Percentiles rank a stretch among this genome's conserved stretches.
phyloP scores from a whole-genome alignment of 2,329 filamentous ascomycete species.

The Colletotrichum sp. region DNA sequence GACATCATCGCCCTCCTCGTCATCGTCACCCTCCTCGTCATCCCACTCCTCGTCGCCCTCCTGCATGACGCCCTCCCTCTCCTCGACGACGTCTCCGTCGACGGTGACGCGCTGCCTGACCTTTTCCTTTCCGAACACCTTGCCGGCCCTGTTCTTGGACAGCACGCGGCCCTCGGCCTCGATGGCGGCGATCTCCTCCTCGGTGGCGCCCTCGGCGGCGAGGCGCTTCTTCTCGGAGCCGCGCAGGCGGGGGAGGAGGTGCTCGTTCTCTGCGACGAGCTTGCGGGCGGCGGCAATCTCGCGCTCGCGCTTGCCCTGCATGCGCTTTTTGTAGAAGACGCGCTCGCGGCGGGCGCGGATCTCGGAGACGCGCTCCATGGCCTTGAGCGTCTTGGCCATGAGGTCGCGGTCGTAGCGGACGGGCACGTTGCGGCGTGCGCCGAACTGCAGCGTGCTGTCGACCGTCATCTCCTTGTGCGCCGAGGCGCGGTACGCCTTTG shows the following conservation, averaged over 20 bases:
- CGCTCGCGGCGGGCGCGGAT: conserved; percentile 84
- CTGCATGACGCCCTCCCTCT: conserved; percentile 23
- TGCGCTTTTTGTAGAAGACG: conserved; percentile 91
- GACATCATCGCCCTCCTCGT: conserved; percentile 27
- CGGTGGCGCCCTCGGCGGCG: conserved; percentile 52
- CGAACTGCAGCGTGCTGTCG: conserved; percentile 92
- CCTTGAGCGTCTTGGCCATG: conserved; percentile 83
- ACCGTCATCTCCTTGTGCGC: conserved; percentile 77
- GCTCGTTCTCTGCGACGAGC: conserved; percentile 89
- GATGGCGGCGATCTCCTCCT: conserved; percentile 54
- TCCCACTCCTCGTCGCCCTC: conserved; percentile 23
- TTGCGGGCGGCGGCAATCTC: conserved; percentile 82
- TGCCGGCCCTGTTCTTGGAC: conserved; percentile 32
- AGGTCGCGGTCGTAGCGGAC: conserved; percentile 96
- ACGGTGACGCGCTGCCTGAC: conserved; percentile 40
- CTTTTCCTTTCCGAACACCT: conserved; percentile 49
- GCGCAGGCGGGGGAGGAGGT: conserved; percentile 80
- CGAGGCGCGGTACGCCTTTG: conserved; percentile 88
- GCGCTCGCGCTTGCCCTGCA: conserved; percentile 87
- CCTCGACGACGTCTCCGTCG: conserved; percentile 39
- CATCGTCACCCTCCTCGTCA: conserved; percentile 24
- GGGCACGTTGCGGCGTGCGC: conserved; percentile 90
- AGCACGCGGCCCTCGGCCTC: conserved; percentile 39
- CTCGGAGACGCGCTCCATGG: conserved; percentile 90
- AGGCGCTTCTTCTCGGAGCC: conserved; percentile 66